Evolutionary conservation across 305 asterid genomes (phyloP).

Genomic region (Stenogyne calaminthoides): DNA sequence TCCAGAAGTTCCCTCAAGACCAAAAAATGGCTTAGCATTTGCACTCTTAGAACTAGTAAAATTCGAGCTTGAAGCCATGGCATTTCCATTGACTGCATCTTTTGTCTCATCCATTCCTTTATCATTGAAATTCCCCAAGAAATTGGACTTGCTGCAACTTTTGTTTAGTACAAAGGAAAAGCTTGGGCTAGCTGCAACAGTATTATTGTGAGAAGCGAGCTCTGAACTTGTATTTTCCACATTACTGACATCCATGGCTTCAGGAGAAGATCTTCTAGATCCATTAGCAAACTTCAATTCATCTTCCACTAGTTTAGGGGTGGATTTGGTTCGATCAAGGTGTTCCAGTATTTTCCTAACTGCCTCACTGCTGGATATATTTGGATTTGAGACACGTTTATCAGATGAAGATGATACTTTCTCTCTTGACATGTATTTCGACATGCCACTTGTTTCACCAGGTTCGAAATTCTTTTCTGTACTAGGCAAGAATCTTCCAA

Average conservation of each 20-base stretch:
- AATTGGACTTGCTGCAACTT: slow-evolving; percentile 37
- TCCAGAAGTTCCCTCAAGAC: slow-evolving; percentile 39
- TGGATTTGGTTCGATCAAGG: slow-evolving; percentile 74
- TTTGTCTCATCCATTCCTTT: slow-evolving; percentile 38
- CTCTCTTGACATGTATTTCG: slow-evolving; percentile 40
- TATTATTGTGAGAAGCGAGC: slow-evolving; percentile 36
- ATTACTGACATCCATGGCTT: slow-evolving; percentile 32
- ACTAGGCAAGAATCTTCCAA: slow-evolving; percentile 48
- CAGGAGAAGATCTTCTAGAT: slow-evolving; percentile 58
- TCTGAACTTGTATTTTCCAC: slow-evolving; percentile 40
- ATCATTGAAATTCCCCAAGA: slow-evolving; percentile 33
- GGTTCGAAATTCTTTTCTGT: slow-evolving; percentile 42
- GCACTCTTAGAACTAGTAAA: slow-evolving; percentile 38
- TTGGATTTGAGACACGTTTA: slow-evolving; percentile 31
- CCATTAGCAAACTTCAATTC: slow-evolving; percentile 64
- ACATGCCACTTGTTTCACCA: slow-evolving; percentile 58
- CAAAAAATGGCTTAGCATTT: slow-evolving; percentile 34
- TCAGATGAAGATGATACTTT: slow-evolving; percentile 37
- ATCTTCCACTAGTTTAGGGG: slow-evolving; percentile 78
- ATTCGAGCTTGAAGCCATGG: slow-evolving; percentile 37
- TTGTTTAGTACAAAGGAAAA: slow-evolving; percentile 35
- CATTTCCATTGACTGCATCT: slow-evolving; percentile 37
- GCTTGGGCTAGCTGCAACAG: slow-evolving; percentile 33
- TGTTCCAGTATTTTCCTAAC: slow-evolving; percentile 66
- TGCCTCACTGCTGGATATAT: slow-evolving; percentile 45